phyloP scores from a whole-genome alignment of 1,284 basidiomycete genomes.

The Leccinum solheimii region DNA sequence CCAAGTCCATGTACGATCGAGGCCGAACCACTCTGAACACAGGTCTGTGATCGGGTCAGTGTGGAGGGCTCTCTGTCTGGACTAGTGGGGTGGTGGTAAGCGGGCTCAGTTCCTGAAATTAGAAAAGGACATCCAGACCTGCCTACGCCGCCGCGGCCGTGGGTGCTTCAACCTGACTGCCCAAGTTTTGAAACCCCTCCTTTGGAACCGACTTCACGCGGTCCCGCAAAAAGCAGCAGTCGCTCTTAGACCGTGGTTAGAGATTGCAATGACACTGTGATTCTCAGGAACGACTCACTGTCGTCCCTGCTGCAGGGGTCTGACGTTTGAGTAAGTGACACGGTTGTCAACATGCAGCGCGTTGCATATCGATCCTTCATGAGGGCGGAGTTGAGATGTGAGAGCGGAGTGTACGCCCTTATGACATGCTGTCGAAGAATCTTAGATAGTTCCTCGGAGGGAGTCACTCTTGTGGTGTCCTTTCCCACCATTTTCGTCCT shows the following conservation, averaged over 20 bases:
- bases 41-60: neutral
- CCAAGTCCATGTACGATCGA: neutral
- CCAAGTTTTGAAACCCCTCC: conserved; percentile 7
- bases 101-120: conserved; percentile 8
- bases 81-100: neutral
- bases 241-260: conserved; percentile 3
- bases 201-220: conserved; percentile 19
- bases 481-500: neutral
- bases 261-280: conserved; percentile 2
- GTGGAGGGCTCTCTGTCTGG: conserved; percentile 3
- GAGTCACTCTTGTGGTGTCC: neutral
- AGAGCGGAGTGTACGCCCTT: neutral
- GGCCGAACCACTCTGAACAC: neutral
- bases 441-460: neutral
- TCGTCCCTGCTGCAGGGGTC: neutral
- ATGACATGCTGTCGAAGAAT: neutral
- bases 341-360: neutral
- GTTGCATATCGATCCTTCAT: neutral
- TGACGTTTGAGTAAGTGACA: neutral
- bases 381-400: neutral
- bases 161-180: neutral
- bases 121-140: neutral
- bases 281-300: conserved; percentile 23
- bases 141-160: neutral
- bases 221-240: conserved; percentile 8